Conservation (phyloP, 2,329 filamentous ascomycete genomes). For the Ascocoryne sarcoides region DNA sequence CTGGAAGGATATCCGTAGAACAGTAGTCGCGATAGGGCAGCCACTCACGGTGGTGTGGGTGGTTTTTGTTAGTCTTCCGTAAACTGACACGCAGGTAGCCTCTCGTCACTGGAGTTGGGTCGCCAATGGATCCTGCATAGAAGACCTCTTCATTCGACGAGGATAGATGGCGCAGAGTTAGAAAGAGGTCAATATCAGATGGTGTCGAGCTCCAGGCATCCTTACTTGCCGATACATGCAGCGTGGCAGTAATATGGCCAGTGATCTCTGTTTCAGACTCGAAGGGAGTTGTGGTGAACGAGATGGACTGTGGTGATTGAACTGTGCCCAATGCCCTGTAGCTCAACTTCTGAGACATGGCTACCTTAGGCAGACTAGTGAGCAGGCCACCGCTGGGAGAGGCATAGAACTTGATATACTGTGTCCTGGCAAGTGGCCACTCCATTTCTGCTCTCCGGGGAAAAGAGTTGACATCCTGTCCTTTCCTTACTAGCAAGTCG, state of each 20-base stretch:
- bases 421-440: slow-evolving; percentile 59
- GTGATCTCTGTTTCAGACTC: slow-evolving; percentile 60
- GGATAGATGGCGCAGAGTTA: slow-evolving; percentile 52
- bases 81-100: slow-evolving; percentile 54
- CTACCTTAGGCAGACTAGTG: neutral
- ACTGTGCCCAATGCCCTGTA: slow-evolving; percentile 43
- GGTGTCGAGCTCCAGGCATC: slow-evolving; percentile 33
- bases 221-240: slow-evolving; percentile 52
- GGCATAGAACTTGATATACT: slow-evolving; percentile 56
- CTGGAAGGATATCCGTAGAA: slow-evolving; percentile 44
- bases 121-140: slow-evolving; percentile 58
- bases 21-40: slow-evolving; percentile 52
- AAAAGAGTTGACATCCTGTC: slow-evolving; percentile 40
- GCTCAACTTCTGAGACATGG: neutral
- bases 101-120: slow-evolving; percentile 53
- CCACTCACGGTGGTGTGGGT: slow-evolving; percentile 43
- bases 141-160: slow-evolving; percentile 46
- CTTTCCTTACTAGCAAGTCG: slow-evolving; percentile 52
- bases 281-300: slow-evolving; percentile 50
- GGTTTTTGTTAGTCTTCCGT: slow-evolving; percentile 42
- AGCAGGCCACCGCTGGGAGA: too few relatives aligned
- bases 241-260: slow-evolving; percentile 54
- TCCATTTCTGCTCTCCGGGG: slow-evolving; percentile 46
- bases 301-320: slow-evolving; percentile 42
- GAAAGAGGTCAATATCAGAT: slow-evolving; percentile 53